Evolutionary conservation across 1,284 basidiomycete species (phyloP).

Genomic region (Cutaneotrichosporon sp.): DNA sequence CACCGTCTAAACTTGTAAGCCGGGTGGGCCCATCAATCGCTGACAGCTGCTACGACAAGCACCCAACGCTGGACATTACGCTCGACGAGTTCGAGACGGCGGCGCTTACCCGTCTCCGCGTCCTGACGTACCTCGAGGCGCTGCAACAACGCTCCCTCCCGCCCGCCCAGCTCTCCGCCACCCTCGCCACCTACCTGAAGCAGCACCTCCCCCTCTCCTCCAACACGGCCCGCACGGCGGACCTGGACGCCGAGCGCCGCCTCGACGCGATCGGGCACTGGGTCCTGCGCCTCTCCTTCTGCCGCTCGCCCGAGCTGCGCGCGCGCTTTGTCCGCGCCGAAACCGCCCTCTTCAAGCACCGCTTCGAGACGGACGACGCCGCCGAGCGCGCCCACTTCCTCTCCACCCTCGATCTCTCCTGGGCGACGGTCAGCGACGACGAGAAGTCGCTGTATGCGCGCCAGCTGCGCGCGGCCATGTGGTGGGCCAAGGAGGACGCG

Average conservation of each 20-base stretch:
- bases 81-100: conserved; percentile 94
- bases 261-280: conserved; percentile 94
- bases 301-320: conserved; percentile 82
- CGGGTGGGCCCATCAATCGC: background rate
- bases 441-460: conserved; percentile 59
- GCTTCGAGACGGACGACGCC: conserved; percentile 72
- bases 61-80: conserved; percentile 86
- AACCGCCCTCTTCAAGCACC: conserved; percentile 75
- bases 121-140: conserved; percentile 94
- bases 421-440: conserved; percentile 61
- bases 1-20: conserved; percentile 79
- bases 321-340: conserved; percentile 89
- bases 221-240: conserved; percentile 60
- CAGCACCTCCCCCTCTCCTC: conserved; percentile 61
- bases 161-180: conserved; percentile 38
- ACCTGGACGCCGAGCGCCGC: conserved; percentile 68
- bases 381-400: conserved; percentile 73
- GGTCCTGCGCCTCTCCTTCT: conserved; percentile 92
- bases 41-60: conserved; percentile 71
- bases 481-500: conserved; percentile 40
- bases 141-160: conserved; percentile 55
- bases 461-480: conserved; percentile 42
- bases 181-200: conserved; percentile 46
- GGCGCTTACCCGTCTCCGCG: conserved; percentile 79
- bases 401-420: conserved; percentile 73